Evolutionary conservation across 2,329 filamentous ascomycete species (phyloP).

Genomic region (Sarocladium kiliense): DNA sequence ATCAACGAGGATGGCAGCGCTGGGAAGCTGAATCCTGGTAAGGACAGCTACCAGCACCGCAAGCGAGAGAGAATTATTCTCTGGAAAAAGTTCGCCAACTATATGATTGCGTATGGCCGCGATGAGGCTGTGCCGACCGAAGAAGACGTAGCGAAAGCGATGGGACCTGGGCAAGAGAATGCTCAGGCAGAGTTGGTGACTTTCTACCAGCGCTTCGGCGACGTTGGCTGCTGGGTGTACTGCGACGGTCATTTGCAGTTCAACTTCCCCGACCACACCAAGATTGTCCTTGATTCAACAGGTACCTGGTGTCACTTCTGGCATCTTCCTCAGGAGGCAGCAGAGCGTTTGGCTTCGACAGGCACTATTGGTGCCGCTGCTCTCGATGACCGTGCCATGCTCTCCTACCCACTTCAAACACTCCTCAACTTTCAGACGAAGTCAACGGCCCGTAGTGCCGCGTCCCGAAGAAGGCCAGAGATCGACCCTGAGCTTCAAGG

Average conservation of each 20-base stretch:
- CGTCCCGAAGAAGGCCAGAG: conserved; percentile 51
- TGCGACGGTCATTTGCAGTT: conserved; percentile 75
- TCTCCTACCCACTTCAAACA: conserved; percentile 68
- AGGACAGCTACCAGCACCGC: conserved; percentile 59
- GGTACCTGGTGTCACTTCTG: conserved; percentile 76
- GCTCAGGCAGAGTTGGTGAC: conserved; percentile 57
- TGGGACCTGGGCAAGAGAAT: conserved; percentile 31
- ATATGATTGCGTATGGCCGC: conserved; percentile 68
- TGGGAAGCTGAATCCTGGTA: conserved; percentile 57
- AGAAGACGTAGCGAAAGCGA: conserved; percentile 35
- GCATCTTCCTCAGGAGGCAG: conserved; percentile 67
- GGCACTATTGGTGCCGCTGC: conserved; percentile 67
- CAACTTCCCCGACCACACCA: conserved; percentile 86
- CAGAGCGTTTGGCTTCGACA: conserved; percentile 56
- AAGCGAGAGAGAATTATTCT: conserved; percentile 62
- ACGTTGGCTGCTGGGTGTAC: conserved; percentile 78
- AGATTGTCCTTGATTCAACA: conserved; percentile 70
- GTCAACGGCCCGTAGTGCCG: conserved; percentile 35
- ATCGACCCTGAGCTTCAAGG: conserved; percentile 56
- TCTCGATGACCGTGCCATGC: conserved; percentile 63
- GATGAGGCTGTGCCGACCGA: conserved; percentile 56
- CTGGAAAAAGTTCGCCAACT: conserved; percentile 71
- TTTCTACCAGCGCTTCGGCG: conserved; percentile 77
- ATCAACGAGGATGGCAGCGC: conserved; percentile 53
- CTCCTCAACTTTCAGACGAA: conserved; percentile 62